These are phyloP conservation scores for Paragyromitra xinjiangensis DNA, from an alignment of 495 filamentous ascomycete species.

Conservation along the genomic window DNA sequence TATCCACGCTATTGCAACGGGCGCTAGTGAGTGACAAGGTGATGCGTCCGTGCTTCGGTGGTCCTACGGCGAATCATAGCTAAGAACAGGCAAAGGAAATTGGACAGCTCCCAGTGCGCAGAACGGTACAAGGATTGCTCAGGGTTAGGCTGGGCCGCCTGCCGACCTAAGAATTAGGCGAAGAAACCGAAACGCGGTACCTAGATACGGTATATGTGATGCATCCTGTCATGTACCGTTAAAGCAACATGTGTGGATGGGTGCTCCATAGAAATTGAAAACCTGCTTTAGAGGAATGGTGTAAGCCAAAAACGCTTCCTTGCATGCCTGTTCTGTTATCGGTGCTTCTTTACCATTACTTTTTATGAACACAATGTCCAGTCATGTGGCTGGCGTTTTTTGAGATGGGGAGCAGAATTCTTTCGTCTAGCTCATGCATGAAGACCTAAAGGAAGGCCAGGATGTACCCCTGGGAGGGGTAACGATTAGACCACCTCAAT, in stretches of 20 bases:
- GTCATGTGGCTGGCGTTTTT: conserved; percentile 33
- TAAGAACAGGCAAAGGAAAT: conserved; percentile 35
- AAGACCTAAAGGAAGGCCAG: conserved; percentile 9
- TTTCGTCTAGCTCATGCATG: background rate
- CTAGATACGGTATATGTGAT: conserved; percentile 15
- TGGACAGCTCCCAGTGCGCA: conserved; percentile 23
- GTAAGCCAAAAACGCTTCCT: conserved; percentile 35
- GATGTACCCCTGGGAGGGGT: conserved; percentile 48
- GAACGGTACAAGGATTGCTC: conserved; percentile 28
- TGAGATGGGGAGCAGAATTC: background rate
- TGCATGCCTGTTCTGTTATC: conserved; percentile 31
- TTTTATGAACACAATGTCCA: conserved; percentile 10
- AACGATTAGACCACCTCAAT: conserved; percentile 41
- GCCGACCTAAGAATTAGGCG: conserved; percentile 9
- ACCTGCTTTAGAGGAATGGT: conserved; percentile 34
- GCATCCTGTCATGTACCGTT: background rate
- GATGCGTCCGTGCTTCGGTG: conserved; percentile 25
- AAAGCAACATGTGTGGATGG: background rate
- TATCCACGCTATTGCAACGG: conserved; percentile 36
- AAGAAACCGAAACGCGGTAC: conserved; percentile 25
- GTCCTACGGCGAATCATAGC: conserved; percentile 21
- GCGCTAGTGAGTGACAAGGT: conserved; percentile 31
- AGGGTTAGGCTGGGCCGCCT: conserved; percentile 30
- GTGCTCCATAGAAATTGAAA: conserved; percentile 10
- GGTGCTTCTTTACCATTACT: conserved; percentile 9